Evolutionary conservation across 805 yeast genomes (phyloP).

Genomic region (Metschnikowia lunata): DNA sequence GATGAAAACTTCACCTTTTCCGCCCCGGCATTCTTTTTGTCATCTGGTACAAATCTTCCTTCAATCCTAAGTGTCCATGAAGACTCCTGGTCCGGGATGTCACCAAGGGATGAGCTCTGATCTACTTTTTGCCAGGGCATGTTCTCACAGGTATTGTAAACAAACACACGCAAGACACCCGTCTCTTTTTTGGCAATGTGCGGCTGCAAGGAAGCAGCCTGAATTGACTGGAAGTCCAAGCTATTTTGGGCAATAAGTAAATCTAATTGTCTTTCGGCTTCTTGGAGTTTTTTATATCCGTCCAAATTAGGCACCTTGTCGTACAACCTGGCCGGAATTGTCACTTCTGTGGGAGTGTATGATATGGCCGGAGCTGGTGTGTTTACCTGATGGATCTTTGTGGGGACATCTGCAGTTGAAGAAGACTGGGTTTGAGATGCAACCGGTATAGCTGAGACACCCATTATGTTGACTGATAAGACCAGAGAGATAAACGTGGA

Average conservation of each 20-base stretch:
- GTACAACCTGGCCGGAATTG: slow-evolving; percentile 35
- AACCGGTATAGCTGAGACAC: slow-evolving; percentile 17
- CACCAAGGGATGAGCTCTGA: slow-evolving; percentile 14
- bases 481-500: neutral
- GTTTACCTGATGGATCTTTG: slow-evolving; percentile 21
- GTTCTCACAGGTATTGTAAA: slow-evolving; percentile 76
- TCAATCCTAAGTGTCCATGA: slow-evolving; percentile 86
- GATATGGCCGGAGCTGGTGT: slow-evolving; percentile 36
- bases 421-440: slow-evolving; percentile 15
- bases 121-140: slow-evolving; percentile 73
- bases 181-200: slow-evolving; percentile 40
- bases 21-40: slow-evolving; percentile 4
- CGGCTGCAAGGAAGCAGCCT: slow-evolving; percentile 38
- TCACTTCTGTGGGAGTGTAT: slow-evolving; percentile 41
- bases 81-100: slow-evolving; percentile 33
- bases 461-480: slow-evolving; percentile 6
- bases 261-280: slow-evolving; percentile 81
- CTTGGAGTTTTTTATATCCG: slow-evolving; percentile 63
- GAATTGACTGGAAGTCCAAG: slow-evolving; percentile 74
- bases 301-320: slow-evolving; percentile 63
- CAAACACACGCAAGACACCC: slow-evolving; percentile 68
- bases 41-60: slow-evolving; percentile 60
- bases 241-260: slow-evolving; percentile 77
- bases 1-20: slow-evolving; percentile 29
- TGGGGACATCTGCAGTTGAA: slow-evolving; percentile 25